Conservation (phyloP, 768 basidiomycete species). For the Tricholoma terreum region DNA sequence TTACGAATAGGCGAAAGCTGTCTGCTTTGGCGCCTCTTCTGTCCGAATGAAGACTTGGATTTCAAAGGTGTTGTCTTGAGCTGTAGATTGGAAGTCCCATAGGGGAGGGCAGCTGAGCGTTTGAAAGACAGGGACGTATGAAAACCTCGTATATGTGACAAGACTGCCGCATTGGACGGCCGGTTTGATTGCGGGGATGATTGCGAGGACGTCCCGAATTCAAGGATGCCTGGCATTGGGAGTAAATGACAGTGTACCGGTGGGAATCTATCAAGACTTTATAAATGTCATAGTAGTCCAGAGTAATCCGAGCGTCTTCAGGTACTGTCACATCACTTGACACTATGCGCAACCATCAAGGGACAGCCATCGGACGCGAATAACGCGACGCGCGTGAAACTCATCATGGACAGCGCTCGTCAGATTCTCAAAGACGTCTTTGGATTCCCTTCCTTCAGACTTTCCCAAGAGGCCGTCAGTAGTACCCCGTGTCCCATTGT, state of each 20-base stretch:
- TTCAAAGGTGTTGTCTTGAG: not conserved
- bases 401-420: conserved; percentile 11
- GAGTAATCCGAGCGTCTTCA: not conserved
- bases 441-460: conserved; percentile 7
- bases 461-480: conserved; percentile 9
- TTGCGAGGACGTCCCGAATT: not conserved
- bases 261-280: not conserved
- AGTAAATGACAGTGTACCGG: not conserved
- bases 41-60: not conserved
- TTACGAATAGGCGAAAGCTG: not conserved
- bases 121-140: conserved; percentile 1
- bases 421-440: conserved; percentile 11
- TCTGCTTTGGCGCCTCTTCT: not conserved
- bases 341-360: no score
- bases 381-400: no score
- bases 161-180: conserved; percentile 2
- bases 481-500: not conserved
- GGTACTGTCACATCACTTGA: no score
- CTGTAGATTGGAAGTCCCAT: not conserved
- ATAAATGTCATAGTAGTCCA: not conserved
- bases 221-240: not conserved
- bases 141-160: conserved; percentile 3
- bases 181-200: no score
- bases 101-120: not conserved
- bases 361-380: no score